Evolutionary conservation across 2,329 filamentous ascomycete genomes (phyloP).

Genomic region (Elsinoe necatrix): DNA sequence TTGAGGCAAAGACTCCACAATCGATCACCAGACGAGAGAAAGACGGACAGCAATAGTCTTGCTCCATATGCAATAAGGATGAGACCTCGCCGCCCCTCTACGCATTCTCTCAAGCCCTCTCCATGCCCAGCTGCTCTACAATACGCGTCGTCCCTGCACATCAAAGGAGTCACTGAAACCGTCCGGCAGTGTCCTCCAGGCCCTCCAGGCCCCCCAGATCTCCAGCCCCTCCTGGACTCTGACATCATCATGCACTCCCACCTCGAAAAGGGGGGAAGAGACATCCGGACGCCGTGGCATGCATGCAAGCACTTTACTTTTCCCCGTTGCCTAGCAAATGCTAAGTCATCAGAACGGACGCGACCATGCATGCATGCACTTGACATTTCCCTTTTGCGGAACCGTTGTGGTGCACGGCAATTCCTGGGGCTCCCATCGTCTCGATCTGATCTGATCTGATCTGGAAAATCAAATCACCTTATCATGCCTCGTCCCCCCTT

Average conservation of each 20-base stretch:
- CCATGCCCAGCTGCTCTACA: no score
- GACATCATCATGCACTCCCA: neutral
- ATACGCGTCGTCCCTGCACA: neutral
- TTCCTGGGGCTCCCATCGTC: no score
- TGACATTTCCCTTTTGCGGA: neutral
- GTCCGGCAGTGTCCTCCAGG: neutral
- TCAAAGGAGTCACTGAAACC: constrained; percentile 11
- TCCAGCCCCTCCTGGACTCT: neutral
- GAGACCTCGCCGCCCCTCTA: neutral
- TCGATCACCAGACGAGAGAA: neutral
- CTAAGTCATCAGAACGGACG: neutral
- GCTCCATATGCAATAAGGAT: neutral
- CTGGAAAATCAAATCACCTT: neutral
- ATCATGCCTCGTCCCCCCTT: neutral
- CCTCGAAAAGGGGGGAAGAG: neutral
- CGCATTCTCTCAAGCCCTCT: no score
- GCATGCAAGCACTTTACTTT: neutral
- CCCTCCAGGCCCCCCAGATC: neutral
- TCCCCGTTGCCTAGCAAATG: neutral
- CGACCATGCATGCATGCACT: neutral
- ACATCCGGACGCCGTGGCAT: neutral
- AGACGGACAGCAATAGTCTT: no score
- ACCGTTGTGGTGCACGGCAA: neutral
- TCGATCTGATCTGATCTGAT: no score
- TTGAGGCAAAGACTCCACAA: neutral